Conservation (phyloP, 805 yeast genomes). For the Maudiozyma saulgeensis region DNA sequence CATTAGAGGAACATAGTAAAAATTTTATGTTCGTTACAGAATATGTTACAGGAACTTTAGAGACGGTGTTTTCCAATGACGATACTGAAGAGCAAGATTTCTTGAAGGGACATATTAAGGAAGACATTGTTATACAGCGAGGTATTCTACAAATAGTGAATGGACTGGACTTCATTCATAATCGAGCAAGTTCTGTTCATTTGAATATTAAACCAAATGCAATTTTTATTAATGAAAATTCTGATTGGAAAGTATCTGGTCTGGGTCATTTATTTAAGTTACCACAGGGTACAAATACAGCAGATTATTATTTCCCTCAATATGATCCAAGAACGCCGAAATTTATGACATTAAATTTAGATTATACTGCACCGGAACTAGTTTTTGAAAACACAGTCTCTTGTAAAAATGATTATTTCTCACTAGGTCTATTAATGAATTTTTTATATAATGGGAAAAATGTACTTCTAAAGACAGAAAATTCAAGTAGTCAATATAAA, state of each 20-base stretch:
- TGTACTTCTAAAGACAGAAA: conserved; percentile 38
- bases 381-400: conserved; percentile 54
- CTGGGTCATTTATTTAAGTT: conserved; percentile 42
- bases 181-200: conserved; percentile 64
- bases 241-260: conserved; percentile 92
- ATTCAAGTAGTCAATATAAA: conserved; percentile 52
- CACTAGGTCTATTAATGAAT: conserved; percentile 69
- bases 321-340: conserved; percentile 67
- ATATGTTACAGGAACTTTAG: conserved; percentile 50
- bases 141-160: conserved; percentile 73
- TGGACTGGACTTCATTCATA: conserved; percentile 76
- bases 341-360: conserved; percentile 59
- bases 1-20: conserved; percentile 75
- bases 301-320: conserved; percentile 59
- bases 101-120: conserved; percentile 40
- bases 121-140: conserved; percentile 65
- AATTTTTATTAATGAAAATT: conserved; percentile 65
- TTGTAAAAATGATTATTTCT: conserved; percentile 70
- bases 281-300: conserved; percentile 42
- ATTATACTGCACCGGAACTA: conserved; percentile 80
- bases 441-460: conserved; percentile 53
- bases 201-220: conserved; percentile 70
- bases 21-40: conserved; percentile 80
- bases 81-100: conserved; percentile 22
- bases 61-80: conserved; percentile 32